A percentile compares a stretch with the other conserved stretches of the same genome.
Conservation (phyloP, 768 basidiomycete species). For the Hemileccinum rubropunctum region DNA sequence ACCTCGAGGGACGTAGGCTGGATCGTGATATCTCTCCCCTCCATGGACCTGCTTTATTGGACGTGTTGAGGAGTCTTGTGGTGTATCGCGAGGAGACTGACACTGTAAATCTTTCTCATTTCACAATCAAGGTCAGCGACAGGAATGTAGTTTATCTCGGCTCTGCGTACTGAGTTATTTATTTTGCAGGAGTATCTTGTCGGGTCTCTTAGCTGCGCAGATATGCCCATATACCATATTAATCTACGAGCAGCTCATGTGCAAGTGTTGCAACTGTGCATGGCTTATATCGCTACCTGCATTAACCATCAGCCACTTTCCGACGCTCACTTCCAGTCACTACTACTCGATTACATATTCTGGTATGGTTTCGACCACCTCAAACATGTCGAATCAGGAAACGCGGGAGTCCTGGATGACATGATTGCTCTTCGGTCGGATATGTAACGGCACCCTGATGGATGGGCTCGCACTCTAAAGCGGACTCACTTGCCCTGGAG, state of each 20-base stretch:
- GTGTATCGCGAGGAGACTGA: not conserved
- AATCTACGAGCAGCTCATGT: not conserved
- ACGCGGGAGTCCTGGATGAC: too few species aligned
- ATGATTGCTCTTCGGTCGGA: too few species aligned
- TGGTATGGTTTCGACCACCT: too few species aligned
- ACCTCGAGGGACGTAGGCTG: not conserved
- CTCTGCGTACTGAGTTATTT: too few species aligned
- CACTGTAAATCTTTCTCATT: conserved; percentile 13
- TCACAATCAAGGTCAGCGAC: conserved; percentile 12
- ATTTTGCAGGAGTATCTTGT: conserved; percentile 9
- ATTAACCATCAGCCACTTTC: not conserved
- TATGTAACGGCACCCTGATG: too few species aligned
- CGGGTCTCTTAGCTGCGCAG: not conserved
- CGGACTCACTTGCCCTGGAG: too few species aligned
- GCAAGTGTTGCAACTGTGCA: not conserved
- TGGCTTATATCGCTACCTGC: not conserved
- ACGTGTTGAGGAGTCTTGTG: conserved; percentile 15
- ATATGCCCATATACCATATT: not conserved
- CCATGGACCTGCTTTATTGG: not conserved
- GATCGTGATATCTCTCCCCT: too few species aligned
- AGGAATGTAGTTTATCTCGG: too few species aligned
- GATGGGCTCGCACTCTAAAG: too few species aligned
- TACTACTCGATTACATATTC: too few species aligned
- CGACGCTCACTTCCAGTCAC: too few species aligned
- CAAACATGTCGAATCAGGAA: too few species aligned